phyloP scores from a whole-genome alignment of 139 green algal genomes.

The Pseudopediastrum boryanum region DNA sequence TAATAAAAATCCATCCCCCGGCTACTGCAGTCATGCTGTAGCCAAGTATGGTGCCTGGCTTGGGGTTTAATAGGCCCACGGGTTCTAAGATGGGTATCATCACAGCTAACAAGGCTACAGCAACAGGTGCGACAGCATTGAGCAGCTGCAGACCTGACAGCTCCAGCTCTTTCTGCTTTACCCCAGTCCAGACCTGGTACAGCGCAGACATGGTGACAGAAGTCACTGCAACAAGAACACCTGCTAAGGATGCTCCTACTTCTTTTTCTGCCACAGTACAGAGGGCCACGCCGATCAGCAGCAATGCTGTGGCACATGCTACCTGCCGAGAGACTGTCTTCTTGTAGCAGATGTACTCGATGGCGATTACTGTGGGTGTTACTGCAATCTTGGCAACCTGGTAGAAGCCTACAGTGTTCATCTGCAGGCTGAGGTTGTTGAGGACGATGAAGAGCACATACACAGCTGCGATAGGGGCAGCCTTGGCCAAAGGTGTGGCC shows the following conservation, averaged over 20 bases:
- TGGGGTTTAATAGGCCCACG: conserved; percentile 14
- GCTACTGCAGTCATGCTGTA: conserved; percentile 21
- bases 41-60: conserved; percentile 35
- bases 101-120: conserved; percentile 26
- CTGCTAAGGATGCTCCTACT: too few species aligned
- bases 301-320: too few species aligned
- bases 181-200: conserved; percentile 63
- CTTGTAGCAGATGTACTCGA: conserved; percentile 53
- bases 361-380: conserved; percentile 60
- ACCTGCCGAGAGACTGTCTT: too few species aligned
- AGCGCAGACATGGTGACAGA: too few species aligned
- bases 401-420: conserved; percentile 74
- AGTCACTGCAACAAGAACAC: too few species aligned
- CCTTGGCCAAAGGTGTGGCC: conserved; percentile 32
- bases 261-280: too few species aligned
- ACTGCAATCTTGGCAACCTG: conserved; percentile 34
- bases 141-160: conserved; percentile 61
- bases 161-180: conserved; percentile 61
- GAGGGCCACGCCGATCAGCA: too few species aligned
- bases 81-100: conserved; percentile 41
- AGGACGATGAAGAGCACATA: conserved; percentile 75
- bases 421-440: conserved; percentile 67
- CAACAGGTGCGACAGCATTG: conserved; percentile 37
- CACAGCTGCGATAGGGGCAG: conserved; percentile 56
- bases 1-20: conserved; percentile 10